Percentiles rank a stretch among this genome's conserved stretches.
Evolutionary conservation across 768 basidiomycete genomes (phyloP).

Genomic region (Kwoniella pini): DNA sequence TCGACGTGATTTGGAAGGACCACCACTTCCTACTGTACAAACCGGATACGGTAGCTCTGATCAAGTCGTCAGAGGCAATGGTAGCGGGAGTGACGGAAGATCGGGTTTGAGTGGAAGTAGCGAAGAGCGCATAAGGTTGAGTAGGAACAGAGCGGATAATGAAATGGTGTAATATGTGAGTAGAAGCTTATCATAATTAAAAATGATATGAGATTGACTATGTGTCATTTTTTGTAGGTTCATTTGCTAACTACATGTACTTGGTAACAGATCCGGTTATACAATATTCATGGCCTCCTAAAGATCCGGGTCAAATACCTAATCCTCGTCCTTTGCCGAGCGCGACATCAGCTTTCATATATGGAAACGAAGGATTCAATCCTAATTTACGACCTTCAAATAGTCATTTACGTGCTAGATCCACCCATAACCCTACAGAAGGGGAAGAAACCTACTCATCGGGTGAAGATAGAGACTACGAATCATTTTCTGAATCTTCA

Average conservation of each 20-base stretch:
- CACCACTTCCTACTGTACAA: slow-evolving; percentile 14
- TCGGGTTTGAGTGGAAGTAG: slow-evolving; percentile 13
- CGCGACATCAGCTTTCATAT: slow-evolving; percentile 70
- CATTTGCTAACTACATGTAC: slow-evolving; percentile 10
- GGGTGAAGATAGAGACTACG: slow-evolving; percentile 28
- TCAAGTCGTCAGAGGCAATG: slow-evolving; percentile 15
- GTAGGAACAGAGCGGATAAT: slow-evolving; percentile 14
- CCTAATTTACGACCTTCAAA: slow-evolving; percentile 72
- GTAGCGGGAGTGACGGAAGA: slow-evolving; percentile 20
- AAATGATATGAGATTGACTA: not conserved
- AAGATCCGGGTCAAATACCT: slow-evolving; percentile 60
- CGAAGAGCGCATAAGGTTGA: slow-evolving; percentile 16
- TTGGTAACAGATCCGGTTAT: slow-evolving; percentile 54
- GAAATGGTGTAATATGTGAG: slow-evolving; percentile 21
- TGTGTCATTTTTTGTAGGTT: slow-evolving; percentile 11
- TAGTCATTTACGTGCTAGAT: slow-evolving; percentile 38
- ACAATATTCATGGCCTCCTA: slow-evolving; percentile 69
- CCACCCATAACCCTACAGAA: not conserved
- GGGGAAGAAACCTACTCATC: slow-evolving; percentile 21
- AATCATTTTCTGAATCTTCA: slow-evolving; percentile 3
- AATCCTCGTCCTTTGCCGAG: slow-evolving; percentile 42
- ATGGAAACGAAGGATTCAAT: slow-evolving; percentile 70
- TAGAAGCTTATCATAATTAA: not conserved
- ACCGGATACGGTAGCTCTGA: slow-evolving; percentile 24
- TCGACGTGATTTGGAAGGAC: slow-evolving; percentile 13